Evolutionary conservation across 2,329 filamentous ascomycete species (phyloP).

Genomic region (Colletotrichum gigasporum): DNA sequence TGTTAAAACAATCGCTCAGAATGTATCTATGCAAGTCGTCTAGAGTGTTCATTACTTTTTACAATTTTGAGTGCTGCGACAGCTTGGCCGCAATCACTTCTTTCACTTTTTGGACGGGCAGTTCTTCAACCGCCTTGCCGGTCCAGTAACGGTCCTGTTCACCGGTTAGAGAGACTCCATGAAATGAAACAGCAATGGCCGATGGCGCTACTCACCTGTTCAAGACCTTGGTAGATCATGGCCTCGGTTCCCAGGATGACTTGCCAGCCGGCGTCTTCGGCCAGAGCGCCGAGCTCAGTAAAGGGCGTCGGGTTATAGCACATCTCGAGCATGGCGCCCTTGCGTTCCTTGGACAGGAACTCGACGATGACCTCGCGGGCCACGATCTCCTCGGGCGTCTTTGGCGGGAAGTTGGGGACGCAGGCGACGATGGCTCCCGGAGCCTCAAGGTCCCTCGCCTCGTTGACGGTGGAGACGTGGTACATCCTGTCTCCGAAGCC

Average conservation of each 20-base stretch:
- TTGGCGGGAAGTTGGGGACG: conserved; percentile 80
- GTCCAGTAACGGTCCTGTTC: conserved; percentile 68
- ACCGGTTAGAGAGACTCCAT: neutral
- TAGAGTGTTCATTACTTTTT: conserved; percentile 23
- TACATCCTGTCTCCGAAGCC: conserved; percentile 69
- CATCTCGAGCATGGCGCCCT: conserved; percentile 82
- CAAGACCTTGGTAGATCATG: conserved; percentile 80
- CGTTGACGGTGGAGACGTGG: conserved; percentile 68
- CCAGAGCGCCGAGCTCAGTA: conserved; percentile 72
- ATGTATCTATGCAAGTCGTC: conserved; percentile 17
- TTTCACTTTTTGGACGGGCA: conserved; percentile 70
- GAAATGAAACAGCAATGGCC: neutral
- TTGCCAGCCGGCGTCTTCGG: conserved; percentile 72
- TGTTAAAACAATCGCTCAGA: conserved; percentile 21
- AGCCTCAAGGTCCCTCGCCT: conserved; percentile 66
- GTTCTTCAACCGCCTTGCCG: conserved; percentile 63
- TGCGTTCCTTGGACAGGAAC: conserved; percentile 57
- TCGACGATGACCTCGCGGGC: conserved; percentile 65
- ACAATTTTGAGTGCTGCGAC: conserved; percentile 42
- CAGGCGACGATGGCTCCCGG: conserved; percentile 78
- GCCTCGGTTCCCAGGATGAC: conserved; percentile 81
- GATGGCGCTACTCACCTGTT: conserved; percentile 66
- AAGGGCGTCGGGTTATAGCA: conserved; percentile 81
- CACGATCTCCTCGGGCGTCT: conserved; percentile 67
- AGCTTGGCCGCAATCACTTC: conserved; percentile 56